Evolutionary conservation across 208 protist genomes (phyloP), one percentile per base, ranked within the genome.

Genomic region (Wallacemonas sp.): DNA sequence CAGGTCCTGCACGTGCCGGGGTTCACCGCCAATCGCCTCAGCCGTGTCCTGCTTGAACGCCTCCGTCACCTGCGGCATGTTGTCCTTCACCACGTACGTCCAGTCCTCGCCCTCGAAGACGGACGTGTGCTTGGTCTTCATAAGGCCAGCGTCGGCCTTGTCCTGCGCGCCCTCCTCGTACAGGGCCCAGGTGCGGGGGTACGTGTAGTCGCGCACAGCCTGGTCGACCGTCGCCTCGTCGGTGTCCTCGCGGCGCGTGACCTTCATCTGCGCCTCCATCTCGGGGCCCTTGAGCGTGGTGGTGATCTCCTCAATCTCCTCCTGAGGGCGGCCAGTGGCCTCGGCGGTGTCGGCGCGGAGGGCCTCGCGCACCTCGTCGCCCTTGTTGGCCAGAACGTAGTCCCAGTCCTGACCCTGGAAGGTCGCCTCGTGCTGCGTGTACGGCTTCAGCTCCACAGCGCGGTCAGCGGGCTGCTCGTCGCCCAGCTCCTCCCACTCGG

Each of bases 41-140:
- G 74, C 67, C 5, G 68, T 64, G 56, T 75, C 74, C 21, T 60
- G 24, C 33, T 60, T 21, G 57, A 78, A 78, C 24, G 70, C 80
- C 19, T 78, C 54, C 23, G 19, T 49, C 26, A 81, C 54, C 47
- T 70, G 63, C 14, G 17, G 33, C 29, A 65, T 47, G 52, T 72
- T 78, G 39, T 56, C 43, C 6, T 65, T 55, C 30, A 85, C 21
- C 39, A 85, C 78, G 26, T 81, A 61, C 29, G 60, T 61, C 82
- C 82, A 88, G 69, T 68, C 72, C 23, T 80, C 82, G 47, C 82
- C 82, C 19, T 83, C 76, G 49, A 88, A 88, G 39, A 33, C 66
- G 46, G 67, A 41, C 26, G 74, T 33, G 72, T 79, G 71, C 24
- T 27, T 41, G 2, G 83, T 80, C 34, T 46, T 30, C 4, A 39